Evolutionary conservation across 129 eudicot species (phyloP), one percentile per base, ranked within the genome.

Genomic region (Escallonia herrerae): DNA sequence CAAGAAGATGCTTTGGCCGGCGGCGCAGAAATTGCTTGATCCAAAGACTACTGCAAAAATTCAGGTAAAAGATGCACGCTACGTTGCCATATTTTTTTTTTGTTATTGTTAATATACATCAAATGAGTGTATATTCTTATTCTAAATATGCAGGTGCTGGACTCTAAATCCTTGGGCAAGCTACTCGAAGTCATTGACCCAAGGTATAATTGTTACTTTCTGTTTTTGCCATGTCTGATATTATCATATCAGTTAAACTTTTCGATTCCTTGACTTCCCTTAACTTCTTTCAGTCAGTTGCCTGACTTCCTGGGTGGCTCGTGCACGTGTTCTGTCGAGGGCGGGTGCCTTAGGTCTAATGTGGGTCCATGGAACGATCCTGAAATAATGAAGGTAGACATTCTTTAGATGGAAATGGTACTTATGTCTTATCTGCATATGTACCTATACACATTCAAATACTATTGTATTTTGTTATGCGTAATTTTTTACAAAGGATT

Each of bases 301-400:
- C 96, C 96, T 15, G 95, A 86, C 72, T 89, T 89, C 75, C 80
- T 89, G 55, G 90, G 96, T 69, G 96, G 96, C 60, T 75, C 93
- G 11, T 90, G 97, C 78, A 61, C 87, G 42, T 89, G 96, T 79
- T 44, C 84, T 75, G 80, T 70, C 52, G 82, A 89, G 64, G 95
- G 96, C 67, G 90, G 96, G 65, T 89, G 96, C 72, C 91, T 89
- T 55, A 75, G 80, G 72, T 86, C 96, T 66, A 86, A 79, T 63
- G 74, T 41, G 74, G 96, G 96, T 67, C 96, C 96, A 43, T 89
- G 96, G 96, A 83, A 64, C 15, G 84, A 89, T 76, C 85, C 77
- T 56, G 95, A 83, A 50, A 86, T 89, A 68, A 89, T 89, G 95
- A 89, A 83, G 95, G 96, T 86, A 67, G 45, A 12, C 62, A 10